Conservation (phyloP, 352 stramenopile species). For the Pythium aristosporum region DNA sequence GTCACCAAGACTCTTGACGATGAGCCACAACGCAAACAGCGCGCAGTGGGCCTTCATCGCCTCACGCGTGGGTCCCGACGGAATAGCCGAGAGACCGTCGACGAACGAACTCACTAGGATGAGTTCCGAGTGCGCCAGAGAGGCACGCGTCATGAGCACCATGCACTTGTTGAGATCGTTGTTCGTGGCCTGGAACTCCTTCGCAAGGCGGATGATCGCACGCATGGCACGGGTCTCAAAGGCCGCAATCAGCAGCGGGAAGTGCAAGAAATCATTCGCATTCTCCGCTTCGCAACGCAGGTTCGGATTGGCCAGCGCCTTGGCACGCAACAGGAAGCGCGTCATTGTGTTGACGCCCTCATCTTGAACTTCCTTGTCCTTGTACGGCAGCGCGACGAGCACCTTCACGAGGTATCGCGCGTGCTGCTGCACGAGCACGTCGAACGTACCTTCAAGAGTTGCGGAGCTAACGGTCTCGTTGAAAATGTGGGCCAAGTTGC, state of each 20-base stretch:
- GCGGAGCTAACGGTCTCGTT: conserved; percentile 43
- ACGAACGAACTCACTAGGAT: conserved; percentile 44
- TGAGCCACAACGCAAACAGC: conserved; percentile 49
- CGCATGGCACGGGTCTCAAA: conserved; percentile 42
- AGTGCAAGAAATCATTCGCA: conserved; percentile 35
- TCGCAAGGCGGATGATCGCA: conserved; percentile 29
- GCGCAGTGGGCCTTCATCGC: conserved; percentile 35
- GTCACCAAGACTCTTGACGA: conserved; percentile 46
- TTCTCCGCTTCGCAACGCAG: conserved; percentile 37
- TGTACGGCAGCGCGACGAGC: conserved; percentile 22
- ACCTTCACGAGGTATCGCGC: conserved; percentile 58
- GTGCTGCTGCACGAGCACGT: conserved; percentile 73
- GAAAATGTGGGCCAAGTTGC: conserved; percentile 35
- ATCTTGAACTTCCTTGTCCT: conserved; percentile 5
- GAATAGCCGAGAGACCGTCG: conserved; percentile 26
- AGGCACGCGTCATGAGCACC: conserved; percentile 52
- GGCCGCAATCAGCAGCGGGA: conserved; percentile 36
- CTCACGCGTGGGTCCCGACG: conserved; percentile 29
- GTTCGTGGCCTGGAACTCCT: conserved; percentile 40
- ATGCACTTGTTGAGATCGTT: conserved; percentile 54
- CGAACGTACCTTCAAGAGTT: conserved; percentile 71
- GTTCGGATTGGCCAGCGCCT: conserved; percentile 29
- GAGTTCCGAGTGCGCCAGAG: conserved; percentile 46
- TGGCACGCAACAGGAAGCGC: conserved; percentile 37
- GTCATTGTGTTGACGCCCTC: conserved; percentile 7